Conservation (phyloP, 2,329 filamentous ascomycete species). For the Cytospora chrysosperma region DNA sequence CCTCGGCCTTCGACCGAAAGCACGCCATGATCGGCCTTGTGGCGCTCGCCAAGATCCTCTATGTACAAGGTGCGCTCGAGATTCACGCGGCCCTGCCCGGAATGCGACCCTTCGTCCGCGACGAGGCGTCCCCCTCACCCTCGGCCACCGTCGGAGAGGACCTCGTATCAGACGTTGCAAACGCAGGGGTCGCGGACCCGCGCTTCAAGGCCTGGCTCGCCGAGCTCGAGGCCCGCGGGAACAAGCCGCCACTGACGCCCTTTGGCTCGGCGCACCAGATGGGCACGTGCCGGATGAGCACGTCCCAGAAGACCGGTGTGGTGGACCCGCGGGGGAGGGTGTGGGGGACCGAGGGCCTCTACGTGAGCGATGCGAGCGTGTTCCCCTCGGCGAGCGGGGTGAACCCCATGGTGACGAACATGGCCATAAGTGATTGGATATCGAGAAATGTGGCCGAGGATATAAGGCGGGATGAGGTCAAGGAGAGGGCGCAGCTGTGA, state of each 20-base stretch:
- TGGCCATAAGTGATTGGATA: constrained; percentile 65
- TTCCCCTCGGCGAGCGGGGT: constrained; percentile 72
- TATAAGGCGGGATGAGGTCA: constrained; percentile 28
- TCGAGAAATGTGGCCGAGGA: constrained; percentile 52
- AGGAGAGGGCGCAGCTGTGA: constrained; percentile 3
- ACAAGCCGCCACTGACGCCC: constrained; percentile 46
- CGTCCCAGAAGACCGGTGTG: constrained; percentile 46
- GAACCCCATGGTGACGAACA: constrained; percentile 73
- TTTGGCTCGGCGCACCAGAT: constrained; percentile 72
- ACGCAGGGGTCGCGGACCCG: constrained; percentile 54
- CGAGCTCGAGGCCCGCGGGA: constrained; percentile 46
- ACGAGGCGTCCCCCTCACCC: not conserved
- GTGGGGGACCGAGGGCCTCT: constrained; percentile 63
- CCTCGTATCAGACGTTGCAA: constrained; percentile 8
- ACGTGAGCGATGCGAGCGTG: constrained; percentile 68
- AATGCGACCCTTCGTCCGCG: constrained; percentile 57
- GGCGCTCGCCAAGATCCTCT: constrained; percentile 70
- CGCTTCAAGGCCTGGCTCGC: constrained; percentile 60
- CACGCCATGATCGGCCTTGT: constrained; percentile 69
- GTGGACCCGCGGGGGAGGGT: constrained; percentile 56
- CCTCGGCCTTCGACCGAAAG: constrained; percentile 67
- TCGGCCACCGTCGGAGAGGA: not conserved
- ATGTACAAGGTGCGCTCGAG: constrained; percentile 72
- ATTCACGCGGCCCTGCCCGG: constrained; percentile 64
- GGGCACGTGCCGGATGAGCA: constrained; percentile 69